Base-by-base conservation (phyloP, 441 rosid species). In the Francoa sonchifolia region DNA sequence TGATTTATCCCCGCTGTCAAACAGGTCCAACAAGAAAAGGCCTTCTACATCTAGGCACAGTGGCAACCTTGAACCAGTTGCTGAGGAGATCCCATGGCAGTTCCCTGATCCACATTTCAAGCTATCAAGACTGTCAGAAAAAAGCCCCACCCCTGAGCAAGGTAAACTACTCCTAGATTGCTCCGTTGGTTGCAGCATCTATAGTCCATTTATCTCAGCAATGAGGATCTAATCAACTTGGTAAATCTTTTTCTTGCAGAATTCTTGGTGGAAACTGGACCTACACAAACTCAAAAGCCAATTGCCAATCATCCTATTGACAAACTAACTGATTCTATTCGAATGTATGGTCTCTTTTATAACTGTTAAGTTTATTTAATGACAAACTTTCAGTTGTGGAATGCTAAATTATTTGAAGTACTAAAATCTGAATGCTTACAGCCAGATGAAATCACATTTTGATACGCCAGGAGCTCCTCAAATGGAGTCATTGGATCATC, bases 371-470 rank as follows among this genome's bases (percentile, higher is more conserved):
- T 29, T 37, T 32, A 15, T 3, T 15, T 5, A 6, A 8, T 48
- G n/a, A n/a, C 10, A 22, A 19, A 42, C 18, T 8, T 25, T 19
- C 13, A 3, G 11, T 20, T 19, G 17, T 22, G n/a, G n/a, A n/a
- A 5, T 27, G 39, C 16, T 51, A 29, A 32, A 32, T n/a, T n/a
- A n/a, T n/a, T n/a, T n/a, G n/a, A n/a, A n/a, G n/a, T n/a, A n/a
- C n/a, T n/a, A n/a, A n/a, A n/a, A n/a, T n/a, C n/a, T n/a, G n/a
- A n/a, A n/a, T n/a, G n/a, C n/a, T n/a, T 40, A 48, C 77, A 88
- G 97, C 58, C 83, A 77, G 40, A 75, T 89, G 75, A 89, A 79
- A 66, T 37, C 64, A 15, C 86, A 79, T 59, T 89, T 84, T 58
- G 88, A 89, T 40, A 55, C 78, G 27, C 83, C 86, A 11, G 95